Evolutionary conservation across 352 stramenopile species (phyloP).

Genomic region (Pythium vanterpoolii): DNA sequence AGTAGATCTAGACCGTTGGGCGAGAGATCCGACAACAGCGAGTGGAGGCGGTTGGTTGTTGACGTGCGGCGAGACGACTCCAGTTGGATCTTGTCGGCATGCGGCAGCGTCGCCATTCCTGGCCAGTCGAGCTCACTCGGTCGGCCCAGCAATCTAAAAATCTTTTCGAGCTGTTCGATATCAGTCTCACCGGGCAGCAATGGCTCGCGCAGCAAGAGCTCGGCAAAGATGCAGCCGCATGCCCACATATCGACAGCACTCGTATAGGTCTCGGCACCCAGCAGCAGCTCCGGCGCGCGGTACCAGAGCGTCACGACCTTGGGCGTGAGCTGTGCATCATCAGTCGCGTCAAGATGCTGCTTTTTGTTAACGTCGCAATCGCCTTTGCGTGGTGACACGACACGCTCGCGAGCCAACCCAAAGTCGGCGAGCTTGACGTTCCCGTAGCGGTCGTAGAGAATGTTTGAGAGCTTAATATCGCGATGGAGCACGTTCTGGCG

Average conservation of each 20-base stretch:
- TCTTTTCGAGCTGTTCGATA: slow-evolving; percentile 59
- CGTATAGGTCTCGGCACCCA: slow-evolving; percentile 88
- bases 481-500: slow-evolving; percentile 81
- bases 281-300: slow-evolving; percentile 96
- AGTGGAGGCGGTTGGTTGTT: slow-evolving; percentile 37
- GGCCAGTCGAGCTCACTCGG: slow-evolving; percentile 62
- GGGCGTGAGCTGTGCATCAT: slow-evolving; percentile 38
- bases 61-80: slow-evolving; percentile 25
- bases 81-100: slow-evolving; percentile 36
- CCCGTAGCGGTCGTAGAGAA: slow-evolving; percentile 88
- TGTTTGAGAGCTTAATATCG: slow-evolving; percentile 95
- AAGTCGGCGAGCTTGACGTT: slow-evolving; percentile 69
- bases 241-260: slow-evolving; percentile 92
- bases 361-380: slow-evolving; percentile 65
- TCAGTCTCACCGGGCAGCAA: slow-evolving; percentile 66
- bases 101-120: slow-evolving; percentile 38
- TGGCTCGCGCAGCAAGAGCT: slow-evolving; percentile 52
- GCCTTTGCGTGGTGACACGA: slow-evolving; percentile 79
- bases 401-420: slow-evolving; percentile 44
- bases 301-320: slow-evolving; percentile 99
- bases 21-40: slow-evolving; percentile 37
- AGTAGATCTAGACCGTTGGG: slow-evolving; percentile 47
- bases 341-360: slow-evolving; percentile 46
- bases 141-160: slow-evolving; percentile 69
- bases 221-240: slow-evolving; percentile 58